Conservation (phyloP, 202 grass and related monocot genomes). For the Dendrocalamus latiflorus region DNA sequence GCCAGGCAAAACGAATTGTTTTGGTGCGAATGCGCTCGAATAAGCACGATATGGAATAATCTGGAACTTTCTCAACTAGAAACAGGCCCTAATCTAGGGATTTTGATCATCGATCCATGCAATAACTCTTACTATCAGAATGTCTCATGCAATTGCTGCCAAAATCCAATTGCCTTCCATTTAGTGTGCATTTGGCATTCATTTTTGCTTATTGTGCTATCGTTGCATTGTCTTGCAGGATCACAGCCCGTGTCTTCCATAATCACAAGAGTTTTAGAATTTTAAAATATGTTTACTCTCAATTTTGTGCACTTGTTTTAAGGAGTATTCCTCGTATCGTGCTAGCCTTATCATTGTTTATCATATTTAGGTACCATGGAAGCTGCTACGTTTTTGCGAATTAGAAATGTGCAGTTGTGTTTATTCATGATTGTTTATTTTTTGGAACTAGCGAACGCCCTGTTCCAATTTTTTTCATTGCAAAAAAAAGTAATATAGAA, state of each 20-base stretch:
- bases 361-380: no score
- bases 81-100: no score
- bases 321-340: background rate
- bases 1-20: no score
- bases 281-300: background rate
- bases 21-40: no score
- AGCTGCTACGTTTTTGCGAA: background rate
- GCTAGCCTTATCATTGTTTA: no score
- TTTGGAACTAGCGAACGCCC: background rate
- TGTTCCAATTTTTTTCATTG: background rate
- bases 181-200: background rate
- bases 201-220: background rate
- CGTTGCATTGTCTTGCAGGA: background rate
- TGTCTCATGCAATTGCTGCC: background rate
- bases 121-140: no score
- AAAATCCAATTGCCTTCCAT: background rate
- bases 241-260: background rate
- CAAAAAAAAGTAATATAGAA: background rate
- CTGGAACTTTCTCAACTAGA: no score
- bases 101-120: no score
- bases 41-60: no score
- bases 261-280: background rate
- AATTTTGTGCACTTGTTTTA: no score
- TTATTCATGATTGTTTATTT: background rate
- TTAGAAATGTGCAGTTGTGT: background rate